A percentile compares a stretch with the other conserved stretches of the same genome.
phyloP scores from a whole-genome alignment of 371 early-diverging fungal species.

The Mycotypha africana region DNA sequence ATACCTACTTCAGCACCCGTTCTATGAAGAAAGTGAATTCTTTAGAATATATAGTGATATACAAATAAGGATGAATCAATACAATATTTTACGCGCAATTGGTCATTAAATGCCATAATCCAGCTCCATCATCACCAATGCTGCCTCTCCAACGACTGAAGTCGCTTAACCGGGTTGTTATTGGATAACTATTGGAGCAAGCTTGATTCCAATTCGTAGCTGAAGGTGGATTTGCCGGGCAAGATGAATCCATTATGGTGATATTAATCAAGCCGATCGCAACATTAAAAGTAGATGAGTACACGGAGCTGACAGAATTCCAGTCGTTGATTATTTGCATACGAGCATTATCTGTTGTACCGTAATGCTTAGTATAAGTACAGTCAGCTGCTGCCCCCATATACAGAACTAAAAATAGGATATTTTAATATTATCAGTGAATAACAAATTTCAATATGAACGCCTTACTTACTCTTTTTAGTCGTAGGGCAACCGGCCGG shows the following conservation, averaged over 20 bases:
- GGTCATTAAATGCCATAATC: conserved; percentile 95
- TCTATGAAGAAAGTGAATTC: conserved; percentile 10
- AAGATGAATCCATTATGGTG: conserved; percentile 59
- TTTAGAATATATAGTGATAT: neutral
- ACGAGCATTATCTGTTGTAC: conserved; percentile 53
- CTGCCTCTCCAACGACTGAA: conserved; percentile 87
- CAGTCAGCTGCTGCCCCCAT: conserved; percentile 69
- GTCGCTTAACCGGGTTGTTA: conserved; percentile 77
- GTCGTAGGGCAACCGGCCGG: conserved; percentile 35
- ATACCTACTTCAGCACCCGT: conserved; percentile 88
- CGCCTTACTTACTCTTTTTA: conserved; percentile 34
- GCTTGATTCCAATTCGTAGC: conserved; percentile 72
- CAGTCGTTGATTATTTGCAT: conserved; percentile 72
- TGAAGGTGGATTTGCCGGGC: conserved; percentile 40
- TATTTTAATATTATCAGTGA: too few relatives aligned
- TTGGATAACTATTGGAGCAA: conserved; percentile 67
- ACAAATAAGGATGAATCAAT: too few relatives aligned
- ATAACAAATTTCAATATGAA: too few relatives aligned
- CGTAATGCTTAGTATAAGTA: conserved; percentile 60
- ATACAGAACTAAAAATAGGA: conserved; percentile 11
- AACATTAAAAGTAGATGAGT: conserved; percentile 87
- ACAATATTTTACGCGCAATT: conserved; percentile 74
- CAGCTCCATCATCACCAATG: conserved; percentile 66
- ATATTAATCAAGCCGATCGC: conserved; percentile 82
- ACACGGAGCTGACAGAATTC: conserved; percentile 76